Evolutionary conservation across 192 early-diverging fungal species (phyloP), one percentile per base, ranked within the genome.

Genomic region (Phlyctochytrium bullatum): DNA sequence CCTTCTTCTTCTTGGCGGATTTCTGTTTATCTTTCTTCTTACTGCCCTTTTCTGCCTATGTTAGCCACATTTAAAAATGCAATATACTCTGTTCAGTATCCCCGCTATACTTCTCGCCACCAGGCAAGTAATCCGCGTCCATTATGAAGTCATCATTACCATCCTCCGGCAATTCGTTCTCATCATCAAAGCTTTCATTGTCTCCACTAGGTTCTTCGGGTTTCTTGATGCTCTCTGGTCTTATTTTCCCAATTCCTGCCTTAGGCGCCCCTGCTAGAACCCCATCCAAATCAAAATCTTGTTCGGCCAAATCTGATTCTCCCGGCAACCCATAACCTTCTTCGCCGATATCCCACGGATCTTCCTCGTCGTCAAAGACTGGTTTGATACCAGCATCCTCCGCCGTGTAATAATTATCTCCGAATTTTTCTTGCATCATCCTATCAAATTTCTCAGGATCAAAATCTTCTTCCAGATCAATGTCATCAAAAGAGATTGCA

Each of bases 401-500:
- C 17, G 51, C 31, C 0, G 73, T 67, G 66, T 93, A 92, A 71
- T 91, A 91, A 23, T 80, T 71, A 50, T 92, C 88, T 63, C 86
- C 78, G 74, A 97, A 95, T 31, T 91, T 78, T 52, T 78, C 74
- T 27, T 81, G 73, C 94, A 98, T 98, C 79, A 92, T 85, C 66
- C 79, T 58, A 72, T 96, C 95, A 73, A 91, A 93, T 67, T 90
- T 85, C 3, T 80, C 77, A 1, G 93, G 91, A 73, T 97, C 93
- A 81, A 96, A 97, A 24, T 98, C 95, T n/a, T 83, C 89, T 50
- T 95, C 91, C 35, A 97, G 73, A 78, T 93, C 91, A 28, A 94
- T 68, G 20, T 89, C 80, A 30, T 93, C n/a, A n/a, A n/a, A n/a
- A n/a, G n/a, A n/a, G n/a, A n/a, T n/a, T n/a, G n/a, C n/a, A n/a